Conservation (phyloP, 306 rosid genomes). For the Canavalia gladiata region DNA sequence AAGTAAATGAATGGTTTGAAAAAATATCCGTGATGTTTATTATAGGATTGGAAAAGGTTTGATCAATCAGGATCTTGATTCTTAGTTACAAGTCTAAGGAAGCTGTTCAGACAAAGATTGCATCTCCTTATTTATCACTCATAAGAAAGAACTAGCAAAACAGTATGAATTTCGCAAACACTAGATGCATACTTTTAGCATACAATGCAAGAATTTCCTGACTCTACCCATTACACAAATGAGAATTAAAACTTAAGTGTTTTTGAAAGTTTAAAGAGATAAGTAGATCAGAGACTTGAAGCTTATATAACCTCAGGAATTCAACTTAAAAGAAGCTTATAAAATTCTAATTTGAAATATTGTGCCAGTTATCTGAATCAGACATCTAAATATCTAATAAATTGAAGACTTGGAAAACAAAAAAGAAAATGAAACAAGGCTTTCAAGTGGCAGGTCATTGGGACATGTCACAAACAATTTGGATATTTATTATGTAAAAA, state of each 20-base stretch:
- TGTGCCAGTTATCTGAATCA: conserved; percentile 6
- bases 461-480: conserved; percentile 24
- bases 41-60: neutral
- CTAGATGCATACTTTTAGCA: conserved; percentile 12
- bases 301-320: conserved; percentile 3
- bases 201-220: conserved; percentile 6
- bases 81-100: conserved; percentile 35
- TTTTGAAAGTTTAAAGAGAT: conserved; percentile 19
- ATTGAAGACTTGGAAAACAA: conserved; percentile 9
- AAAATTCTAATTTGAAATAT: conserved; percentile 20
- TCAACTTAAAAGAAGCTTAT: conserved; percentile 21
- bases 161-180: neutral
- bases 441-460: neutral
- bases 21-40: conserved; percentile 24
- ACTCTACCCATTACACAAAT: neutral
- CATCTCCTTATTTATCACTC: conserved; percentile 8
- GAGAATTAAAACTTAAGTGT: neutral
- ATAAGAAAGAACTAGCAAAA: conserved; percentile 4
- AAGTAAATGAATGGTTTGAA: conserved; percentile 48
- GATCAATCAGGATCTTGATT: conserved; percentile 4
- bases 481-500: conserved; percentile 33
- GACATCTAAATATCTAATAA: neutral
- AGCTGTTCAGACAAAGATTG: conserved; percentile 25
- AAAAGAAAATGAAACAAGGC: neutral
- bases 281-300: conserved; percentile 11